These are phyloP conservation scores for Martensiomyces pterosporus DNA, from an alignment of 192 early-diverging fungal species.

Conservation along the genomic window DNA sequence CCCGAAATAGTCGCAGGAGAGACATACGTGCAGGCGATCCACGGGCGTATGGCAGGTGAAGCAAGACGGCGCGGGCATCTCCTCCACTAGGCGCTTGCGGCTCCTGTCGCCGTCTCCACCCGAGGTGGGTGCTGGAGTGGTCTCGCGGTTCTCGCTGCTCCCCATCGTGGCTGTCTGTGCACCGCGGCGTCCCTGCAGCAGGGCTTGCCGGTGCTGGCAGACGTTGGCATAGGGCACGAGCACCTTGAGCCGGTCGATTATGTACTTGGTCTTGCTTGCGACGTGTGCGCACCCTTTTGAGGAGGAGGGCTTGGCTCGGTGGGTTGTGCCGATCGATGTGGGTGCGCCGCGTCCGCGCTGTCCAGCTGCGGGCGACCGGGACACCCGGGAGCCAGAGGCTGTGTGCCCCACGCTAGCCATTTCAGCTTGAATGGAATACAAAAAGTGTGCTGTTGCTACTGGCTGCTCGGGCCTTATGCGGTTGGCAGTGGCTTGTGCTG, in stretches of 20 bases:
- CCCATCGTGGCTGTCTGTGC: slow-evolving; percentile 8
- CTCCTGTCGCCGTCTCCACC: slow-evolving; percentile 49
- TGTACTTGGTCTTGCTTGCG: slow-evolving; percentile 21
- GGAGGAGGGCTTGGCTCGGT: too few relatives aligned
- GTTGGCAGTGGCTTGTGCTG: too few relatives aligned
- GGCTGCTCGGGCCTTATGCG: too few relatives aligned
- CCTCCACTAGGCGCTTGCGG: slow-evolving; percentile 49
- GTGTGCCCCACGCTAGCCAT: too few relatives aligned
- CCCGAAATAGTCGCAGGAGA: slow-evolving; percentile 71
- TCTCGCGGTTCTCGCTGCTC: slow-evolving; percentile 16
- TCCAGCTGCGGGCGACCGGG: background rate
- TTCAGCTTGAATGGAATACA: too few relatives aligned
- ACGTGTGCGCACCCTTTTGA: slow-evolving; percentile 45
- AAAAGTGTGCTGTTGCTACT: too few relatives aligned
- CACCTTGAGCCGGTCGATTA: slow-evolving; percentile 45
- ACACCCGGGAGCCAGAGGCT: too few relatives aligned
- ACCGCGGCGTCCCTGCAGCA: slow-evolving; percentile 44
- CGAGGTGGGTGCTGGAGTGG: slow-evolving; percentile 19
- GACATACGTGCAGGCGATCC: slow-evolving; percentile 73
- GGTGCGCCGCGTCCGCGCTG: too few relatives aligned
- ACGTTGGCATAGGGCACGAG: slow-evolving; percentile 45
- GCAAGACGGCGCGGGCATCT: slow-evolving; percentile 59
- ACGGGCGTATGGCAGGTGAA: slow-evolving; percentile 53
- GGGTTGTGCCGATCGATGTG: too few relatives aligned
- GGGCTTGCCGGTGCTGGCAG: slow-evolving; percentile 43